These are phyloP conservation scores for Sphaerobolus stellatus DNA, from an alignment of 1,284 basidiomycete species.

Conservation along the genomic window DNA sequence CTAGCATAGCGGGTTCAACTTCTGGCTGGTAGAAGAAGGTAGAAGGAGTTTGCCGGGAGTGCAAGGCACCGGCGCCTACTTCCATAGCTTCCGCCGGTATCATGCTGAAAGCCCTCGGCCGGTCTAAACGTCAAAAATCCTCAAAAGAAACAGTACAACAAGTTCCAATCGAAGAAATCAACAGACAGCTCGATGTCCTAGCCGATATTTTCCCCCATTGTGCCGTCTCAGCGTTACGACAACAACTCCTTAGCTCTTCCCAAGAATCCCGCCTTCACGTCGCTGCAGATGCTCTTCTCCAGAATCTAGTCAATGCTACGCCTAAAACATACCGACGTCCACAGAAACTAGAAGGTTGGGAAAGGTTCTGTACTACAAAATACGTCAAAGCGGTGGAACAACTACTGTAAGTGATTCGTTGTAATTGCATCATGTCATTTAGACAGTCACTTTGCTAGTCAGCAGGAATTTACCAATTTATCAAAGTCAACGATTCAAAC, in stretches of 20 bases:
- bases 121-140: no score
- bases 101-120: no score
- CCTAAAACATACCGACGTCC: background rate
- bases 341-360: background rate
- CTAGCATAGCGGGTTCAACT: no score
- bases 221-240: background rate
- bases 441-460: background rate
- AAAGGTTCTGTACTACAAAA: constrained; percentile 3
- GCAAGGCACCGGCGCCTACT: no score
- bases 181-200: background rate
- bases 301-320: background rate
- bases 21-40: no score
- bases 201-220: constrained; percentile 2
- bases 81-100: no score
- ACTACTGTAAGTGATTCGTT: constrained; percentile 1
- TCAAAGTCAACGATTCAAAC: constrained; percentile 10
- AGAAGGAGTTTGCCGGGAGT: no score
- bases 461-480: constrained; percentile 5
- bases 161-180: background rate
- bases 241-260: constrained; percentile 3
- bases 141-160: constrained; percentile 1
- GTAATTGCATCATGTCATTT: background rate
- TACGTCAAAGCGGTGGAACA: background rate
- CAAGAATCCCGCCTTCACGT: constrained; percentile 4
- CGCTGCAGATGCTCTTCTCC: background rate